Evolutionary conservation across 2,329 filamentous ascomycete genomes (phyloP), one percentile per base, ranked within the genome.

Genomic region (Paraphaeosphaeria minitans): DNA sequence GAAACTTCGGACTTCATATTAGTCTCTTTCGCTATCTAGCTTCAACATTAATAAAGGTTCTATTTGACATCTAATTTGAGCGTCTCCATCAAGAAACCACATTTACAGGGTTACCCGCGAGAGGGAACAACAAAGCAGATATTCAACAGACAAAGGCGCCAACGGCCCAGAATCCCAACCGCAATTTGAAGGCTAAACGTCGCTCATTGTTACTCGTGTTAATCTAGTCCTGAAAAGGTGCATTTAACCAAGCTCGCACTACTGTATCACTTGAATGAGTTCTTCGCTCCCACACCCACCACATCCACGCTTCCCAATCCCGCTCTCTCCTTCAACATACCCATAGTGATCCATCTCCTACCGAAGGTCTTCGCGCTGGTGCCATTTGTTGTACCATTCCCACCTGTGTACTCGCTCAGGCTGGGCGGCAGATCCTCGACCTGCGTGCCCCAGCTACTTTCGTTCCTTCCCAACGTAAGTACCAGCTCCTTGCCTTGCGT

Each of bases 381-480:
- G 24, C 54, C 54, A 46, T 61, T 60, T 39, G 27, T 45, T 12
- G 56, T 62, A 46, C 48, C 56, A 61, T 64, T 64, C 35, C 54
- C 57, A 54, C 67, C 64, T 8, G 43, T 51, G 64, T 70, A 69
- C 37, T 61, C 56, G 19, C 65, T 63, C 50, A 77, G 55, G 63
- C 77, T 80, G 24, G 78, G 78, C 56, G 78, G 78, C 55, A 79
- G 45, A 71, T 80, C 79, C 58, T 78, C 71, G 31, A 69, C 63
- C 41, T 63, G 66, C 14, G 78, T 79, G 1, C 78, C 78, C 78
- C 79, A 80, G 12, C 57, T 48, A 67, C 78, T 80, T 66, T 81
- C 78, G 37, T 72, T 77, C 45, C 58, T 53, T 4, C 78, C 78
- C 35, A 80, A 60, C 7, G 71, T 76, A 48, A 81, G 65, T 53